Conservation (phyloP, 2,329 filamentous ascomycete species). For the Trichoderma guizhouense region DNA sequence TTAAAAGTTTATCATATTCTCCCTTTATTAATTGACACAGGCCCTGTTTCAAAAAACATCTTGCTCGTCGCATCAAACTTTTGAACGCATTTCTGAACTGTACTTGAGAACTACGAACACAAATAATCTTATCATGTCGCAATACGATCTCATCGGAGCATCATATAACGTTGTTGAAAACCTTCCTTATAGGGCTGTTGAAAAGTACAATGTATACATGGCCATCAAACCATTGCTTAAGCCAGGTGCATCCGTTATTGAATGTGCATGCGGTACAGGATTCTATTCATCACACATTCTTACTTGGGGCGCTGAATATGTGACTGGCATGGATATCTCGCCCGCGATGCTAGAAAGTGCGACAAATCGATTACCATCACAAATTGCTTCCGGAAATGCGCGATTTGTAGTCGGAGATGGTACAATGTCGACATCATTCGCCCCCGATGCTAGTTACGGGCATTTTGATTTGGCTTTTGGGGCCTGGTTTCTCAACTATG, state of each 20-base stretch:
- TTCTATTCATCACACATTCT: neutral
- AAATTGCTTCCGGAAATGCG: neutral
- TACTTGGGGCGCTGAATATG: neutral
- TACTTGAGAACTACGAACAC: neutral
- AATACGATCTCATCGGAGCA: neutral
- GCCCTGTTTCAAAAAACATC: neutral
- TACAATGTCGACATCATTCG: neutral
- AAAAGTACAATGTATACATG: neutral
- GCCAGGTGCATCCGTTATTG: neutral
- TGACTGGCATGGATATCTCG: neutral
- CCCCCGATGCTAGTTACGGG: neutral
- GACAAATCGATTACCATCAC: neutral
- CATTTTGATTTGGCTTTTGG: slow-evolving; percentile 9
- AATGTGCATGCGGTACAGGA: neutral
- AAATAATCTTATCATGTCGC: neutral
- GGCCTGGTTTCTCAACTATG: slow-evolving; percentile 20
- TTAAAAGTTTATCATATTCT: neutral
- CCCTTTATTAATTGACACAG: neutral
- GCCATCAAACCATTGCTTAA: neutral
- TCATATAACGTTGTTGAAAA: neutral
- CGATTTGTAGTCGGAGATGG: neutral
- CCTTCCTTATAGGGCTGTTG: neutral
- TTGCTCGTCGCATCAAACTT: neutral
- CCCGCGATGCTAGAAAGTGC: neutral
- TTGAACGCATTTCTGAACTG: neutral